Evolutionary conservation across 2,329 filamentous ascomycete species (phyloP).

Genomic region (Thermochaetoides dissita): DNA sequence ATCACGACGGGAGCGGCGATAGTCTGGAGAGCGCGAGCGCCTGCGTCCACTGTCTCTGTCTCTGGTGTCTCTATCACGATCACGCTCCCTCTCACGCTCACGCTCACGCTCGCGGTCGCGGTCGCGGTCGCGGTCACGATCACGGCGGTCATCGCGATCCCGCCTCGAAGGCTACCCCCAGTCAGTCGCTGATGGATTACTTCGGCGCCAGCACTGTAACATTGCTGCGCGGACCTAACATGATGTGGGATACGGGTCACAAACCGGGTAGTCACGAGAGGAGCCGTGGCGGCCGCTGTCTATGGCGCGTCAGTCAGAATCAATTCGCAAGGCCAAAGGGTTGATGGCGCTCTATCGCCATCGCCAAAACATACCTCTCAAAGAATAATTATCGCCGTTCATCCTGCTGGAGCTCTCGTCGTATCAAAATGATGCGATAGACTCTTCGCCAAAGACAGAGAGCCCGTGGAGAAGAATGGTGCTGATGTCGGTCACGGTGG

Average conservation of each 20-base stretch:
- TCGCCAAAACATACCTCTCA: constrained; percentile 44
- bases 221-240: too few relatives aligned
- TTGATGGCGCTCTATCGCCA: too few relatives aligned
- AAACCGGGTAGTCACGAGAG: constrained; percentile 40
- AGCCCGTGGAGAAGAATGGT: too few relatives aligned
- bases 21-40: constrained; percentile 67
- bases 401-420: constrained; percentile 29
- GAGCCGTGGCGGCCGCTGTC: constrained; percentile 37
- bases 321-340: constrained; percentile 11
- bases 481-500: too few relatives aligned
- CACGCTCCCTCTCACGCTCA: constrained; percentile 15
- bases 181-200: background rate
- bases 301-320: constrained; percentile 15
- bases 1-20: constrained; percentile 55
- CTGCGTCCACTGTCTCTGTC: constrained; percentile 40
- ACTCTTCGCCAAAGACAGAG: too few relatives aligned
- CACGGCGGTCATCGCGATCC: constrained; percentile 23
- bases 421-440: constrained; percentile 6
- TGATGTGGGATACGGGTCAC: constrained; percentile 14
- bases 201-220: background rate
- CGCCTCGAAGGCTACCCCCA: constrained; percentile 17
- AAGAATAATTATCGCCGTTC: constrained; percentile 76
- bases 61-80: constrained; percentile 20
- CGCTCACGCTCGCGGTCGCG: constrained; percentile 40
- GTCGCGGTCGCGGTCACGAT: constrained; percentile 21